A percentile compares a stretch with the other conserved stretches of the same genome.
phyloP scores from a whole-genome alignment of 371 early-diverging fungal genomes.

The Smittium culicis region DNA sequence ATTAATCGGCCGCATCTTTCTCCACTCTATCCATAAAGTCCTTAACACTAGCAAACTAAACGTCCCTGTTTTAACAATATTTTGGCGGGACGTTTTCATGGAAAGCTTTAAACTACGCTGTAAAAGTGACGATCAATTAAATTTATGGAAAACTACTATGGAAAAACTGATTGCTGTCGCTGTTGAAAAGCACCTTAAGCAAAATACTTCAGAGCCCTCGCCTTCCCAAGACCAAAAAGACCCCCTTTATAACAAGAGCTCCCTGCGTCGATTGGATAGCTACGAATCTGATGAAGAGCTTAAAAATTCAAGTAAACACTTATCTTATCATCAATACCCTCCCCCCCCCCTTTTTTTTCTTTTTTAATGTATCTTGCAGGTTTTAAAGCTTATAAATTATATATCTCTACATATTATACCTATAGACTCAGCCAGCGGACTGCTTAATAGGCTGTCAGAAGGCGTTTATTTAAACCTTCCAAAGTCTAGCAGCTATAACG shows the following conservation, averaged over 20 bases:
- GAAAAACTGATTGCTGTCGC: conserved; percentile 35
- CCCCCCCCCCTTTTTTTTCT: no score
- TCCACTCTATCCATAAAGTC: conserved; percentile 67
- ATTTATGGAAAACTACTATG: conserved; percentile 65
- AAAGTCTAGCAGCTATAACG: background rate
- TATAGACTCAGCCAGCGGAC: background rate
- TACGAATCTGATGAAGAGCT: conserved; percentile 18
- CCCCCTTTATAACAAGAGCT: conserved; percentile 5
- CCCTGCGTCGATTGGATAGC: conserved; percentile 14
- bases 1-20: conserved; percentile 62
- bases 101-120: conserved; percentile 71
- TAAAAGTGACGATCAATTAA: conserved; percentile 78
- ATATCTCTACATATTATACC: no score
- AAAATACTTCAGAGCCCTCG: conserved; percentile 11
- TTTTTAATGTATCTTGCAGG: no score
- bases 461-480: background rate
- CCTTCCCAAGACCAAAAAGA: conserved; percentile 12
- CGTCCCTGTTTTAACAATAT: conserved; percentile 42
- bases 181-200: conserved; percentile 4
- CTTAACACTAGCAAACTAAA: conserved; percentile 49
- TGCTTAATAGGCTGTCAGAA: conserved; percentile 2
- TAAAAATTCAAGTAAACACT: background rate
- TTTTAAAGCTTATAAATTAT: no score
- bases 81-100: conserved; percentile 55
- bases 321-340: background rate